Evolutionary conservation across 192 early-diverging fungal species (phyloP), one percentile per base, ranked within the genome.

Genomic region (Podila epicladia): DNA sequence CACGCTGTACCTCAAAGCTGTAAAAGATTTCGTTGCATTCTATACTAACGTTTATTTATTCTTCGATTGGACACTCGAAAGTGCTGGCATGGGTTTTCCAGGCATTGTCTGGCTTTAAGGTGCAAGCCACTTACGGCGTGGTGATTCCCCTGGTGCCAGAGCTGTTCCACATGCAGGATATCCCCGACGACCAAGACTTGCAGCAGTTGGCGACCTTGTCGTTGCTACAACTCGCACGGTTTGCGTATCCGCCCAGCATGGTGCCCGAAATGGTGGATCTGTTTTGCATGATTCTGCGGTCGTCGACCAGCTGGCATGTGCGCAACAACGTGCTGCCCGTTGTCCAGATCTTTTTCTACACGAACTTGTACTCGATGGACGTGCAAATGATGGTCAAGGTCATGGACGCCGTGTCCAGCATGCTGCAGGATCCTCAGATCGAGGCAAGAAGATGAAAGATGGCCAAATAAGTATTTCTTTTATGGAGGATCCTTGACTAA

Each of bases 301-400:
- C 85, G 13, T 87, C 87, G 29, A 59, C 66, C 6, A 87, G 85
- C 59, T 98, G 97, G 97, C 96, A 97, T 83, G 79, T 93, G 19
- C 87, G 93, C 32, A 87, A 88, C 60, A 92, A 93, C 73, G 87
- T 93, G 20, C 83, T 99, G 22, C 96, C 96, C 13, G 80, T 95
- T 0, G 55, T 99, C 35, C 97, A 97, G 71, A 87, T 96, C 2
- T 89, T 97, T 58, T 96, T 91, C 64, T 99, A 97, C 72, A 87
- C 91, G 38, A 93, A 98, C 77, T 68, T 97, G 62, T 92, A 90
- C 58, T 84, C 90, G 48, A 82, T 98, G 82, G 77, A 87, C 37
- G 70, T 74, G 20, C 86, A 89, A 0, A 82, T 89, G 45, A 85
- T 91, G 26, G 64, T 85, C 31, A 69, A 71, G 22, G 88, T 97